These are phyloP conservation scores for Cladosporium sp. DNA, from an alignment of 2,329 filamentous ascomycete species.

Conservation along the genomic window DNA sequence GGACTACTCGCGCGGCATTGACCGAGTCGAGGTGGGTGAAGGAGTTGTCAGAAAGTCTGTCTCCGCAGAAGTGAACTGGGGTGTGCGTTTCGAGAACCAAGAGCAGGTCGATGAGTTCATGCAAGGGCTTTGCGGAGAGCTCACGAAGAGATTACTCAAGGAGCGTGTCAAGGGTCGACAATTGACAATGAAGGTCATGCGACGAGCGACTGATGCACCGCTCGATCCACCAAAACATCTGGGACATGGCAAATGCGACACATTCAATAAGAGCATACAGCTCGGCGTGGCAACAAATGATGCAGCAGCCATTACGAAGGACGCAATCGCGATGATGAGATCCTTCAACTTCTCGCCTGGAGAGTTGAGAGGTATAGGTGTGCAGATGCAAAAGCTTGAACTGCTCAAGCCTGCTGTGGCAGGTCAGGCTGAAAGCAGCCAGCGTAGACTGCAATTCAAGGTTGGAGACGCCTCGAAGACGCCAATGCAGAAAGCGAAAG, in stretches of 20 bases:
- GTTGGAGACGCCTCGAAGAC: constrained; percentile 27
- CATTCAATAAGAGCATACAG: constrained; percentile 79
- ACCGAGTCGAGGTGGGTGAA: constrained; percentile 78
- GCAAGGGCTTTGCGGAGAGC: constrained; percentile 74
- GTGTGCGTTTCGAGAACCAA: constrained; percentile 88
- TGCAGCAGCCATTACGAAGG: constrained; percentile 66
- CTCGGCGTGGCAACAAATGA: constrained; percentile 83
- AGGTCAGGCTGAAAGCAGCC: constrained; percentile 64
- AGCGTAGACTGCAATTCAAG: constrained; percentile 73
- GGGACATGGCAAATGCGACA: constrained; percentile 92
- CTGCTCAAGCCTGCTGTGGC: constrained; percentile 59
- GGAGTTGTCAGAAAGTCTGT: constrained; percentile 86
- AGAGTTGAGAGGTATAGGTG: constrained; percentile 84
- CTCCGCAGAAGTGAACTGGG: constrained; percentile 97
- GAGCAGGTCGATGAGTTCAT: constrained; percentile 93
- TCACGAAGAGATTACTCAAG: constrained; percentile 74
- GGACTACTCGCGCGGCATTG: constrained; percentile 86
- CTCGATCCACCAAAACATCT: constrained; percentile 89
- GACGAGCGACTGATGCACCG: constrained; percentile 77
- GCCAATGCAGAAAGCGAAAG: constrained; percentile 18
- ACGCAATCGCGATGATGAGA: constrained; percentile 78
- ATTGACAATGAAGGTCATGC: constrained; percentile 93
- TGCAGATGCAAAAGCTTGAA: constrained; percentile 92
- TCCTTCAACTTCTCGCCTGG: constrained; percentile 82
- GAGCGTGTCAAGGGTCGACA: constrained; percentile 84